Percentiles rank a stretch among this genome's conserved stretches.
phyloP scores from a whole-genome alignment of 768 basidiomycete genomes.

The Pulveroboletus ravenelii region DNA sequence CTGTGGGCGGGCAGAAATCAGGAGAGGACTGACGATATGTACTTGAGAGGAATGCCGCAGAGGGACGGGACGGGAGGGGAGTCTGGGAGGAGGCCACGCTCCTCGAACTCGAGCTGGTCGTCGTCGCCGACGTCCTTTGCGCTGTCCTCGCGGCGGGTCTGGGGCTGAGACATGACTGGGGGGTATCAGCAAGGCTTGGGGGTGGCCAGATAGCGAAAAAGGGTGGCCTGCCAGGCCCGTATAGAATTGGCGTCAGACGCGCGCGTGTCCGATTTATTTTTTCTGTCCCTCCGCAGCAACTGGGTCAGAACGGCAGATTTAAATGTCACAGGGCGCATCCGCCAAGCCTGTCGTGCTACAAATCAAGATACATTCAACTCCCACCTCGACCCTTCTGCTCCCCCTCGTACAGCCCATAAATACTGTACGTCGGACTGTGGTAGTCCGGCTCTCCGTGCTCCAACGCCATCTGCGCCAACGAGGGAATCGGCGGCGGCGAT shows the following conservation, averaged over 20 bases:
- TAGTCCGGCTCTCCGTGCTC: conserved; percentile 62
- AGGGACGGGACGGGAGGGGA: conserved; percentile 46
- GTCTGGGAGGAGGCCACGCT: conserved; percentile 40
- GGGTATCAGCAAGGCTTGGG: conserved; percentile 20
- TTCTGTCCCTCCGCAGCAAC: conserved; percentile 18
- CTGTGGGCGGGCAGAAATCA: conserved; percentile 3
- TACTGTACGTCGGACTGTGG: conserved; percentile 77
- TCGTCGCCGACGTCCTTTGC: conserved; percentile 29
- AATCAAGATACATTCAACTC: conserved; percentile 17
- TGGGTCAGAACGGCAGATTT: too few relatives aligned
- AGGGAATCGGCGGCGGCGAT: conserved; percentile 69
- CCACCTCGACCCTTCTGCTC: conserved; percentile 51
- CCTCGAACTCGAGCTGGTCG: conserved; percentile 41
- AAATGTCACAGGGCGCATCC: too few relatives aligned
- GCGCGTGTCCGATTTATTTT: conserved; percentile 2
- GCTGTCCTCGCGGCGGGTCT: conserved; percentile 13
- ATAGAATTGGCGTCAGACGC: background rate
- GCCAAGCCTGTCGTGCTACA: conserved; percentile 4
- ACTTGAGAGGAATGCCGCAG: conserved; percentile 72
- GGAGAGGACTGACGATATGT: conserved; percentile 59
- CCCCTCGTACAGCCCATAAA: conserved; percentile 68
- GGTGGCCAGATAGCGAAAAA: too few relatives aligned
- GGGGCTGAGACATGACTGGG: conserved; percentile 21
- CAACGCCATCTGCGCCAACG: conserved; percentile 70
- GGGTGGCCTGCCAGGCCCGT: background rate